Base-by-base conservation (phyloP, 805 yeast species). In the Saccharomycopsis fodiens region DNA sequence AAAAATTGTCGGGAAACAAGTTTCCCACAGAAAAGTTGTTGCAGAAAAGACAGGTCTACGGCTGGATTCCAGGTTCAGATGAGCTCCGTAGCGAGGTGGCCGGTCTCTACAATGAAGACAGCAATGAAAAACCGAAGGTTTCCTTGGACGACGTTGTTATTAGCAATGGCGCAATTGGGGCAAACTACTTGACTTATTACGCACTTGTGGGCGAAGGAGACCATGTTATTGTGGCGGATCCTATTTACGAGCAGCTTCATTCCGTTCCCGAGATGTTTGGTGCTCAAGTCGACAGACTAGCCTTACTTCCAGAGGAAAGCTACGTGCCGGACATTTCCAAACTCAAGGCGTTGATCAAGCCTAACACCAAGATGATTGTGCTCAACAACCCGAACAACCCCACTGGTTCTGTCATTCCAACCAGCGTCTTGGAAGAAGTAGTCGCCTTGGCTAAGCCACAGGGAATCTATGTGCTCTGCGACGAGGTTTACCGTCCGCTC, bases 101-200 rank as follows among this genome's bases (percentile, higher is more conserved):
- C 8, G 47, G 56, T 1, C 39, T 73, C 12, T 69, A 72, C 51
- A 56, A 58, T 39, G 62, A 57, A 10, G 50, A 49, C 1, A 46
- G 44, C 2, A 36, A 43, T 13, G 45, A 47, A 12, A n/a, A n/a
- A n/a, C n/a, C n/a, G n/a, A n/a, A n/a, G n/a, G n/a, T n/a, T n/a
- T 25, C 29, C 10, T 49, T 60, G 12, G 51, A 54, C 12, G 57
- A 74, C 45, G 67, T 75, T 21, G 63, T 74, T 17, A 56, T 73
- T 23, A 71, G 78, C 20, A 72, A 73, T 53, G 80, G 80, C 21
- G 78, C 77, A 2, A 76, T 76, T 57, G 79, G 73, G 5, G 79
- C 73, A 27, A 75, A 75, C 52, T 75, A 72, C 53, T 59, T 74
- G 22, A 50, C 65, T 1, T 64, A 69, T 47, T 73, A 73, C 49